phyloP scores from a whole-genome alignment of 2,329 filamentous ascomycete genomes.

The Lachnum nothofagi region DNA sequence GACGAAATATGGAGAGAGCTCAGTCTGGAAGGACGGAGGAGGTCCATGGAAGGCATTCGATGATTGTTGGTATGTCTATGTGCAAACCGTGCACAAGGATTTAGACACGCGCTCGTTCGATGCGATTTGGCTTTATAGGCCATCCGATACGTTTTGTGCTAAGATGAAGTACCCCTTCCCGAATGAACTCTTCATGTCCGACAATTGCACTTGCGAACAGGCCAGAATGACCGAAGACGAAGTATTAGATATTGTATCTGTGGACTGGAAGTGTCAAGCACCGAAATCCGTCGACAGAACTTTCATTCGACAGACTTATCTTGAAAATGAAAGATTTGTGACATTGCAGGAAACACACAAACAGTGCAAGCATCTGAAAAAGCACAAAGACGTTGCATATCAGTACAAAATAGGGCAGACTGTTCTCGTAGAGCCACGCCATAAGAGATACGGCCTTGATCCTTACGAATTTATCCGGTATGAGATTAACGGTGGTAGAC shows the following conservation, averaged over 20 bases:
- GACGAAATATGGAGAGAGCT: conserved; percentile 40
- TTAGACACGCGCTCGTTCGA: conserved; percentile 45
- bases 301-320: conserved; percentile 68
- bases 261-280: conserved; percentile 53
- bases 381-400: conserved; percentile 1
- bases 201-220: conserved; percentile 63
- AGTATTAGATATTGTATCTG: conserved; percentile 50
- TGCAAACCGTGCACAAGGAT: conserved; percentile 50
- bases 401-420: conserved; percentile 50
- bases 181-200: conserved; percentile 72
- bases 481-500: conserved; percentile 24
- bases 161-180: conserved; percentile 61
- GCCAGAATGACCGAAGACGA: conserved; percentile 48
- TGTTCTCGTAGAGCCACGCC: conserved; percentile 41
- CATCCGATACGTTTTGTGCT: conserved; percentile 65
- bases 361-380: conserved; percentile 42
- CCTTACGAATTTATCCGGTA: conserved; percentile 53
- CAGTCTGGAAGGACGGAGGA: conserved; percentile 51
- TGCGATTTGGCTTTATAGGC: conserved; percentile 69
- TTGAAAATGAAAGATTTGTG: conserved; percentile 56
- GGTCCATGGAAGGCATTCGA: conserved; percentile 41
- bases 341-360: conserved; percentile 53
- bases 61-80: conserved; percentile 64
- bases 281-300: conserved; percentile 40
- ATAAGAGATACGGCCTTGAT: conserved; percentile 43